phyloP scores from a whole-genome alignment of 441 rosid genomes.

The Euphorbia celastroides region DNA sequence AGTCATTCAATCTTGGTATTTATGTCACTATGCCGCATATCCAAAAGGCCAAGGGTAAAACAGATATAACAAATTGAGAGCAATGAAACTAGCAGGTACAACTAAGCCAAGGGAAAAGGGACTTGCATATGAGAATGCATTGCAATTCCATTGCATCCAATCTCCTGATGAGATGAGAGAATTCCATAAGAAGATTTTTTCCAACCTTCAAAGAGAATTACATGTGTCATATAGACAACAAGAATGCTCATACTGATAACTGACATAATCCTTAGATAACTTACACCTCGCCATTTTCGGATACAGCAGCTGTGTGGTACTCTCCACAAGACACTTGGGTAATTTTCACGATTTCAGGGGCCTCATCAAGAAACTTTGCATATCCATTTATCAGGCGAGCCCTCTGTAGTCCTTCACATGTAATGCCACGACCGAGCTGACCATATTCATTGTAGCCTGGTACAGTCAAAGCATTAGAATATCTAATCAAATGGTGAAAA shows the following conservation, averaged over 20 bases:
- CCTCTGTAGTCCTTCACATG: conserved; percentile 91
- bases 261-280: conserved; percentile 45
- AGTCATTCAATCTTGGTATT: background rate
- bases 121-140: conserved; percentile 69
- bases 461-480: conserved; percentile 27
- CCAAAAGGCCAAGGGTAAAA: background rate
- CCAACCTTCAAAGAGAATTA: conserved; percentile 47
- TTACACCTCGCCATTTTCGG: conserved; percentile 96
- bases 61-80: background rate
- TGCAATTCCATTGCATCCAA: conserved; percentile 50
- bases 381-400: conserved; percentile 67
- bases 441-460: conserved; percentile 93
- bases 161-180: conserved; percentile 41
- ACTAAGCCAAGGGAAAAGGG: conserved; percentile 40
- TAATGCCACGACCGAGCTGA: conserved; percentile 94
- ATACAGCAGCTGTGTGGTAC: conserved; percentile 89
- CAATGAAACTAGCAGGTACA: conserved; percentile 8
- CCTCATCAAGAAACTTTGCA: conserved; percentile 89
- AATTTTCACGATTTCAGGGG: conserved; percentile 91
- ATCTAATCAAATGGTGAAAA: conserved; percentile 18
- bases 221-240: conserved; percentile 45
- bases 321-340: conserved; percentile 87
- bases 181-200: conserved; percentile 41
- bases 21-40: too few relatives aligned
- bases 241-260: conserved; percentile 44